Conservation (phyloP, 139 green algal genomes). For the Coccomyxa sp. region DNA sequence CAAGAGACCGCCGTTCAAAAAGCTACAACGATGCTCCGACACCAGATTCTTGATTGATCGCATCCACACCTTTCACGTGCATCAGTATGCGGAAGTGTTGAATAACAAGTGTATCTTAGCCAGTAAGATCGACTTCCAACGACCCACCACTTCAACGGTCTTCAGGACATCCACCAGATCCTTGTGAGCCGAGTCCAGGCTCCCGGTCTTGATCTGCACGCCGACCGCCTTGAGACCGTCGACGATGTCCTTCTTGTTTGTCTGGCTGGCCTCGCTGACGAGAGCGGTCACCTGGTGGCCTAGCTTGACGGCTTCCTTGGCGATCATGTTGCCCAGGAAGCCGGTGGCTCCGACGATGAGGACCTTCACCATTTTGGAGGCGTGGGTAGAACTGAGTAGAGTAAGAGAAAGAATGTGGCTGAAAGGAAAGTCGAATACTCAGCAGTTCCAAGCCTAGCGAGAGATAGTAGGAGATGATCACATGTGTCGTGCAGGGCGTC, state of each 20-base stretch:
- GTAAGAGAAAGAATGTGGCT: not conserved
- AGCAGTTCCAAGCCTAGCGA: not conserved
- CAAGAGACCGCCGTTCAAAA: too few relatives aligned
- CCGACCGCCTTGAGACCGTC: not conserved
- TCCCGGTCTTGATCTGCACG: not conserved
- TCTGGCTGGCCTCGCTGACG: not conserved
- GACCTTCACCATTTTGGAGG: not conserved
- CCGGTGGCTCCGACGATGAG: not conserved
- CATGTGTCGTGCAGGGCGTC: not conserved
- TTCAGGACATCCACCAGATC: not conserved
- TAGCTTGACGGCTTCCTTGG: not conserved
- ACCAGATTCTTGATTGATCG: too few relatives aligned
- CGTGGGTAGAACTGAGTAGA: not conserved
- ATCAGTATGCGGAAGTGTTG: too few relatives aligned
- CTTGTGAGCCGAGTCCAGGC: not conserved
- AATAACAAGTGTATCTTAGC: too few relatives aligned
- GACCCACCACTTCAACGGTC: not conserved
- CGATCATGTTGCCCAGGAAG: not conserved
- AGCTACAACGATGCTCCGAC: too few relatives aligned
- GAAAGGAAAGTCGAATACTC: not conserved
- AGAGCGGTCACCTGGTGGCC: not conserved
- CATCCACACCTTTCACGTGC: too few relatives aligned
- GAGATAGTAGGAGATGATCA: not conserved
- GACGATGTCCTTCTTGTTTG: not conserved
- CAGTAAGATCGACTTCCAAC: too few relatives aligned